phyloP scores from a whole-genome alignment of 148 eudicot genomes.

The Heliosperma pusillum region DNA sequence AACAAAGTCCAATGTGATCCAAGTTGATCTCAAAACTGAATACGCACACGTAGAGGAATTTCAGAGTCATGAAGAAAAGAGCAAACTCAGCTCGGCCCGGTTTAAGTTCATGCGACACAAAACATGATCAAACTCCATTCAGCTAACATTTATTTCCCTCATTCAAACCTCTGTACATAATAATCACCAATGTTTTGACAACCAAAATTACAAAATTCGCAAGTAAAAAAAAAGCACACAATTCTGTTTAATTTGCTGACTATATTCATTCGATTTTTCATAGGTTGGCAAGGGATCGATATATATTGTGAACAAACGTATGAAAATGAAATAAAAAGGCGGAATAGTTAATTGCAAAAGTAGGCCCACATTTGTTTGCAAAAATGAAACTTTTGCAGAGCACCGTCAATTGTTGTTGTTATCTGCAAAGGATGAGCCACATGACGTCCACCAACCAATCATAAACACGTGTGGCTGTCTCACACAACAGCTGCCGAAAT shows the following conservation, averaged over 20 bases:
- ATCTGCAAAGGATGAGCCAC: conserved; percentile 45
- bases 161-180: conserved; percentile 21
- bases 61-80: conserved; percentile 1
- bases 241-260: not conserved
- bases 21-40: conserved; percentile 31
- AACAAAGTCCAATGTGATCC: conserved; percentile 20
- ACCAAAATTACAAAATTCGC: not conserved
- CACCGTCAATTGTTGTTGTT: conserved; percentile 7
- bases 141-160: not conserved
- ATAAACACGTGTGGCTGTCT: conserved; percentile 24
- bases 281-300: no score
- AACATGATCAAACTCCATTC: not conserved
- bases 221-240: not conserved
- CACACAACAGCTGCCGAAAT: conserved; percentile 18
- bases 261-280: no score
- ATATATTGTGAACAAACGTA: no score
- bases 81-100: conserved; percentile 12
- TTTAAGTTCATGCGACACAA: conserved; percentile 32
- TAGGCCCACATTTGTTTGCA: conserved; percentile 1
- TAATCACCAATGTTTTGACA: not conserved
- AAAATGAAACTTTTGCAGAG: no score
- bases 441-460: conserved; percentile 44
- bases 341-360: not conserved
- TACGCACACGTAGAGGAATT: conserved; percentile 24
- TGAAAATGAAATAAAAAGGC: not conserved